These are phyloP conservation scores for Sclerotinia spermophila DNA, from an alignment of 2,329 filamentous ascomycete species.

Conservation along the genomic window DNA sequence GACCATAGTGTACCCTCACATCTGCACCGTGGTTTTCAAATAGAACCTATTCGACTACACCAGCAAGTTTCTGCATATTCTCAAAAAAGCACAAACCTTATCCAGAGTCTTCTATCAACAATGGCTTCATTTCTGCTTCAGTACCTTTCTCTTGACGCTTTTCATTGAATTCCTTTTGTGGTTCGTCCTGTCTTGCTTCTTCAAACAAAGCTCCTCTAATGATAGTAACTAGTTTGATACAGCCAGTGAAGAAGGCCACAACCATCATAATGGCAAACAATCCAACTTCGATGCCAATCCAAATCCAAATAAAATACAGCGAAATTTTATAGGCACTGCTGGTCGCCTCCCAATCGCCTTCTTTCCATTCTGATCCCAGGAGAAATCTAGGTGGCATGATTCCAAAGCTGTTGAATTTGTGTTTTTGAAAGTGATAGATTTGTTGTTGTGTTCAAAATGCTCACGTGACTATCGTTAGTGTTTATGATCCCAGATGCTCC, in stretches of 20 bases:
- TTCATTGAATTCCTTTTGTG: background rate
- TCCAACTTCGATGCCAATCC: background rate
- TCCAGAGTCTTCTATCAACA: background rate
- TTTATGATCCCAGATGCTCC: background rate
- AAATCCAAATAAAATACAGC: background rate
- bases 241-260: background rate
- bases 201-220: background rate
- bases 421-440: background rate
- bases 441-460: background rate
- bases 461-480: background rate
- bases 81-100: background rate
- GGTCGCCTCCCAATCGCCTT: background rate
- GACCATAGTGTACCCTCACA: background rate
- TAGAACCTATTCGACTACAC: background rate
- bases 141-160: background rate
- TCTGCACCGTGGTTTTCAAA: background rate
- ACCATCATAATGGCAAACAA: background rate
- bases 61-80: fast-evolving
- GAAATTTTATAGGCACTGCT: background rate
- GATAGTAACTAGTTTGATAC: background rate
- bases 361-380: background rate
- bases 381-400: background rate
- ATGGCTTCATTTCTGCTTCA: background rate
- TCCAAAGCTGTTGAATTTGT: background rate
- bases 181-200: background rate